phyloP scores from a whole-genome alignment of 805 yeast genomes.

The Kluyveromyces siamensis region DNA sequence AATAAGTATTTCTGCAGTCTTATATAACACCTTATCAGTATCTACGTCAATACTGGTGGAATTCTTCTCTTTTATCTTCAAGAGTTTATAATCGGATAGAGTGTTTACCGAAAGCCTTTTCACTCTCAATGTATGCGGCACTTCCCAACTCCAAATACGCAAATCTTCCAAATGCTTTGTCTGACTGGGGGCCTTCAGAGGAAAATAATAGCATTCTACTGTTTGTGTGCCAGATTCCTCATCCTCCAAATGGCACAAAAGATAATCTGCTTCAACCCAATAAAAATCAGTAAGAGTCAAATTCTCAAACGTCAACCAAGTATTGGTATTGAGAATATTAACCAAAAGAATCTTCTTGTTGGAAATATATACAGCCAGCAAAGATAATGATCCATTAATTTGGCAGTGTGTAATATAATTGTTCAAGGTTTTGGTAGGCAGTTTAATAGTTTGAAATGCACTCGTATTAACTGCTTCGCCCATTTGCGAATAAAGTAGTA shows the following conservation, averaged over 20 bases:
- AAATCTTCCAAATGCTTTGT: conserved; percentile 11
- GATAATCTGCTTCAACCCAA: conserved; percentile 27
- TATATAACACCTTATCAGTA: conserved; percentile 13
- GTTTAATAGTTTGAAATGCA: conserved; percentile 17
- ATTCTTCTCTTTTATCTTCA: conserved; percentile 11
- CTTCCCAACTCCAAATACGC: conserved; percentile 20
- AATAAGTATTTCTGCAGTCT: conserved; percentile 24
- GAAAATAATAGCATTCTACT: conserved; percentile 20
- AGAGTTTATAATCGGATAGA: conserved; percentile 12
- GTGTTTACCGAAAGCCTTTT: conserved; percentile 17
- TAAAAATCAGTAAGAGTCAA: conserved; percentile 18
- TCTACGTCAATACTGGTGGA: conserved; percentile 8
- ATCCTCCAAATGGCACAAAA: conserved; percentile 18
- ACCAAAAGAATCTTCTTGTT: conserved; percentile 26
- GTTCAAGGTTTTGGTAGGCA: conserved; percentile 26
- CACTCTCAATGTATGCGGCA: conserved; percentile 10
- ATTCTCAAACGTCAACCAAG: conserved; percentile 23
- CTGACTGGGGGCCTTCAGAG: conserved; percentile 10
- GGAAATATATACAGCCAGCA: conserved; percentile 21
- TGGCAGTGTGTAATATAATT: conserved; percentile 18
- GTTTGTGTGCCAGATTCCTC: conserved; percentile 11
- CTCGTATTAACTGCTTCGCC: conserved; percentile 13
- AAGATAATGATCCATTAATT: conserved; percentile 16
- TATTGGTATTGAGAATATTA: conserved; percentile 19
- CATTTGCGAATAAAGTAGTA: conserved; percentile 21